These are phyloP conservation scores for Nematocida ausubeli DNA, from an alignment of 371 early-diverging fungal genomes.

Conservation along the genomic window DNA sequence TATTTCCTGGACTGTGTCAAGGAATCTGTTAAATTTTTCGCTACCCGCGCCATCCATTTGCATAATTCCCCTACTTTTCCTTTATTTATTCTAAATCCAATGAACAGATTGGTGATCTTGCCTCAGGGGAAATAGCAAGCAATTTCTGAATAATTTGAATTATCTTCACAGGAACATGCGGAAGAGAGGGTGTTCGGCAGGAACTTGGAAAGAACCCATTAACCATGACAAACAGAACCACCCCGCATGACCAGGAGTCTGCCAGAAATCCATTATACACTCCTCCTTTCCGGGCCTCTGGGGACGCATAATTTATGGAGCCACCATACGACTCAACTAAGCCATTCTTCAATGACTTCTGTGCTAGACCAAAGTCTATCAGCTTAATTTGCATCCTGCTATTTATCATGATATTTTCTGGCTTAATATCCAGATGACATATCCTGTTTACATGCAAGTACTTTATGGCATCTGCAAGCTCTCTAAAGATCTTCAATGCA, in stretches of 20 bases:
- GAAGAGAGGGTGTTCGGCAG: not conserved
- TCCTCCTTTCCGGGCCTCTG: conserved; percentile 70
- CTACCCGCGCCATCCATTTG: not conserved
- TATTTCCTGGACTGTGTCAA: not conserved
- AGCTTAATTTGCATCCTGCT: conserved; percentile 60
- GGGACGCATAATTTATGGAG: conserved; percentile 72
- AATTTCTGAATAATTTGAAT: not conserved
- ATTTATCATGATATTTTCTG: conserved; percentile 85
- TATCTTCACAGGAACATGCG: conserved; percentile 2
- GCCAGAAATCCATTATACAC: conserved; percentile 70
- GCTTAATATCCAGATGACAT: conserved; percentile 94
- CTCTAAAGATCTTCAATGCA: conserved; percentile 70
- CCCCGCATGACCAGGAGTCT: conserved; percentile 72
- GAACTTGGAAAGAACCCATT: conserved; percentile 70
- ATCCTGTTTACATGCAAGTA: conserved; percentile 87
- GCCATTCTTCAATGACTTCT: conserved; percentile 43
- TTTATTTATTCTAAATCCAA: not conserved
- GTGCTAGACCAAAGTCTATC: conserved; percentile 68
- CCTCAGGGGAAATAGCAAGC: conserved; percentile 20
- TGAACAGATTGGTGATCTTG: conserved; percentile 44
- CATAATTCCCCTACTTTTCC: conserved; percentile 1
- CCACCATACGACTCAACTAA: conserved; percentile 65
- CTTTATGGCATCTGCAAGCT: conserved; percentile 77
- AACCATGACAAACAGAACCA: conserved; percentile 70
- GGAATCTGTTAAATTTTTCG: not conserved